These are phyloP conservation scores for Fraxinus angustifolia DNA, from an alignment of 305 asterid genomes.

Conservation along the genomic window DNA sequence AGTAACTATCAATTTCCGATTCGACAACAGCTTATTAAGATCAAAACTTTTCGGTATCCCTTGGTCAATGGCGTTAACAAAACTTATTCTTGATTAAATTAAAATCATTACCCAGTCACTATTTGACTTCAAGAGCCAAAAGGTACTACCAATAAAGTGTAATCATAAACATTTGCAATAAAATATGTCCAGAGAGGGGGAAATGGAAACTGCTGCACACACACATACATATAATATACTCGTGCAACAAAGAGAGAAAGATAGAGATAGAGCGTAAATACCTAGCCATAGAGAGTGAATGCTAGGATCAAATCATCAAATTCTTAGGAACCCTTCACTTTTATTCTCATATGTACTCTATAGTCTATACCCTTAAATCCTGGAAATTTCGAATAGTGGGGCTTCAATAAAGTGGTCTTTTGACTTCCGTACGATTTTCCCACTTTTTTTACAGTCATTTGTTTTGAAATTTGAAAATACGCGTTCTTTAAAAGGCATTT, in stretches of 20 bases:
- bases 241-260: background rate
- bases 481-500: too few species aligned
- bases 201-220: background rate
- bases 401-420: constrained; percentile 20
- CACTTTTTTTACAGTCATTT: background rate
- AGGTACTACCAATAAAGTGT: background rate
- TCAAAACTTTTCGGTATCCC: constrained; percentile 13
- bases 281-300: background rate
- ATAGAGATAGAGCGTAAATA: background rate
- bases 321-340: background rate
- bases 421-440: background rate
- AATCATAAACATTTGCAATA: background rate
- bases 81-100: background rate
- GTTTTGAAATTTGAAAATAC: background rate
- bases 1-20: constrained; percentile 9
- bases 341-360: background rate
- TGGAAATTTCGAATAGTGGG: constrained; percentile 15
- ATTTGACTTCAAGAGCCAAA: background rate
- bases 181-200: background rate
- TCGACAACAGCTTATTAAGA: constrained; percentile 18
- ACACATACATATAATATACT: background rate
- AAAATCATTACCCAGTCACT: background rate
- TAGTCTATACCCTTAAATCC: background rate
- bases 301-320: constrained; percentile 19
- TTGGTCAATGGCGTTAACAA: background rate